These are phyloP conservation scores for Fagus sylvatica DNA, from an alignment of 306 rosid species.

Conservation along the genomic window DNA sequence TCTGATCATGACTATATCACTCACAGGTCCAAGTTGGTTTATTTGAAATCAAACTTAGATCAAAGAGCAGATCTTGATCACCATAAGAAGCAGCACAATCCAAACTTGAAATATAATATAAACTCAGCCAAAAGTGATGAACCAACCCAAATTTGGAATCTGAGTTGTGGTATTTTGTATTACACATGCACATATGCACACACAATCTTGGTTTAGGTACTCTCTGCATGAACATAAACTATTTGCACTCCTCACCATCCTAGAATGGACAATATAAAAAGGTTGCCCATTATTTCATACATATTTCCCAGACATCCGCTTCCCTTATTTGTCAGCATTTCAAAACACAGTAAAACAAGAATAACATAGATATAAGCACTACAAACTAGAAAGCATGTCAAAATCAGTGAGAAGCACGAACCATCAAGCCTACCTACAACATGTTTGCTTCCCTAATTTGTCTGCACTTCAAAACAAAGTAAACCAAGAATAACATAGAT, in stretches of 20 bases:
- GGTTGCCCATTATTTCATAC: not conserved
- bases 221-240: conserved; percentile 1
- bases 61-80: not conserved
- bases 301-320: not conserved
- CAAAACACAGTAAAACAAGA: not conserved
- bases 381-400: not conserved
- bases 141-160: not conserved
- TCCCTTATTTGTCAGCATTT: not conserved
- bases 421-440: not conserved
- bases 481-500: not conserved
- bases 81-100: not conserved
- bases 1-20: too few species aligned
- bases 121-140: not conserved
- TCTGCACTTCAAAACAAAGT: not conserved
- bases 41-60: conserved; percentile 1
- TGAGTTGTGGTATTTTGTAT: not conserved
- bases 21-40: not conserved
- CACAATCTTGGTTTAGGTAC: not conserved
- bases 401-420: not conserved
- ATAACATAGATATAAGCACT: not conserved
- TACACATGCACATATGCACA: not conserved
- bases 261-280: not conserved
- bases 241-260: not conserved
- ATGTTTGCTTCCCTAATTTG: not conserved
- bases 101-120: not conserved